Percentiles rank a stretch among this genome's conserved stretches.
Evolutionary conservation across 2,329 filamentous ascomycete genomes (phyloP).

Genomic region (Emmonsiellopsis sp.): DNA sequence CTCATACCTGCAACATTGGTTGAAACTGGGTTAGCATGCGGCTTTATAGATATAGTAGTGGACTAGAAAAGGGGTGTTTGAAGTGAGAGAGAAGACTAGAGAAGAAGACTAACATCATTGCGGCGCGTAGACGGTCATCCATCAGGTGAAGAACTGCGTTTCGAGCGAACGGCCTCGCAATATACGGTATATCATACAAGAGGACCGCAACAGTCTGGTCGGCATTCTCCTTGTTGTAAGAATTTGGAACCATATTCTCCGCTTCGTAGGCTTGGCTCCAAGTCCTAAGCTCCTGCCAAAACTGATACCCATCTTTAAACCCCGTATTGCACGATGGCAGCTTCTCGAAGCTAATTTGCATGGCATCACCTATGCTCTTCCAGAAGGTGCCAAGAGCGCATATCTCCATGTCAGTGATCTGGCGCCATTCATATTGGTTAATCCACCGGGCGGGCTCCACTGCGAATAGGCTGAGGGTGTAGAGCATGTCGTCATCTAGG

Average conservation of each 20-base stretch:
- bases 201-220: conserved; percentile 52
- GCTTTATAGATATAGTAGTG: background rate
- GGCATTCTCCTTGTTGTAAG: conserved; percentile 44
- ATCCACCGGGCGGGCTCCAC: conserved; percentile 57
- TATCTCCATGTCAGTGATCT: conserved; percentile 55
- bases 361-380: conserved; percentile 61
- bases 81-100: background rate
- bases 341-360: conserved; percentile 48
- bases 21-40: conserved; percentile 8
- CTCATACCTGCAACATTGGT: conserved; percentile 24
- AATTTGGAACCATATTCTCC: conserved; percentile 46
- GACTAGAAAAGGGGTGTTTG: background rate
- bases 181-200: conserved; percentile 44
- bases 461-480: conserved; percentile 57
- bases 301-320: conserved; percentile 43
- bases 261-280: conserved; percentile 53
- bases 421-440: conserved; percentile 59
- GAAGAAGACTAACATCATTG: conserved; percentile 49
- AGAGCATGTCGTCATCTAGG: conserved; percentile 53
- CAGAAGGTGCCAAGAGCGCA: conserved; percentile 61
- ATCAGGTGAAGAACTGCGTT: conserved; percentile 51
- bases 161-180: conserved; percentile 37
- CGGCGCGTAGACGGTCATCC: conserved; percentile 52
- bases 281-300: conserved; percentile 39
- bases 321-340: conserved; percentile 34